Evolutionary conservation across 768 basidiomycete species (phyloP), one percentile per base, ranked within the genome.

Genomic region (Pulveroboletus sp.): DNA sequence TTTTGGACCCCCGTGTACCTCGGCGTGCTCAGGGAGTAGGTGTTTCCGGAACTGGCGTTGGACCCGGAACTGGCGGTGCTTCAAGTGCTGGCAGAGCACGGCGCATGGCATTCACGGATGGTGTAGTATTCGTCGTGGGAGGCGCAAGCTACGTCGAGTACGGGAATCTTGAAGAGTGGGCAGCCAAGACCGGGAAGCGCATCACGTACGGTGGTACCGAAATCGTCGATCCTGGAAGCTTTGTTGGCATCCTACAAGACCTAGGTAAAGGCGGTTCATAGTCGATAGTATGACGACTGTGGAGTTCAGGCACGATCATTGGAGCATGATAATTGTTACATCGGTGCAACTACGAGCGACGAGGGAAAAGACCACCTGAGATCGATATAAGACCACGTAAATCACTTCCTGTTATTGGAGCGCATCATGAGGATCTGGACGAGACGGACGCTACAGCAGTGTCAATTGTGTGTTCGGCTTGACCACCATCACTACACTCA

Each of bases 101-200:
- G 54, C 75, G 76, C 39, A 89, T 85, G 89, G 84, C 87, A 14
- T 97, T 94, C 66, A 72, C 77, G 3, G 95, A 98, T 54, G 85
- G 89, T 12, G 81, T 90, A 61, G 86, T 99, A 3, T 99, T 99
- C 58, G 74, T 97, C 28, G 94, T 99, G 3, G 96, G 96, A 8
- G 96, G 96, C 1, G 96, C 93, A 5, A 89, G 93, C 14, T 95
- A 97, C 62, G 93, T 98, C 45, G 96, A 99, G 71, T 97, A 94
- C 58, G 93, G 93, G 5, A 98, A 98, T 66, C 69, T 99, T 51
- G 83, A 88, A 67, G 95, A 98, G 69, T 96, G 94, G 93, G 89
- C 90, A 4, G 71, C 69, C 46, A 83, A 82, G 70, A 81, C 83
- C 6, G 90, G 89, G 12, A 91, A 92, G 69, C 76, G 81, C 54